phyloP scores from a whole-genome alignment of 108 stramenopile genomes.

The Cyclotella baltica region DNA sequence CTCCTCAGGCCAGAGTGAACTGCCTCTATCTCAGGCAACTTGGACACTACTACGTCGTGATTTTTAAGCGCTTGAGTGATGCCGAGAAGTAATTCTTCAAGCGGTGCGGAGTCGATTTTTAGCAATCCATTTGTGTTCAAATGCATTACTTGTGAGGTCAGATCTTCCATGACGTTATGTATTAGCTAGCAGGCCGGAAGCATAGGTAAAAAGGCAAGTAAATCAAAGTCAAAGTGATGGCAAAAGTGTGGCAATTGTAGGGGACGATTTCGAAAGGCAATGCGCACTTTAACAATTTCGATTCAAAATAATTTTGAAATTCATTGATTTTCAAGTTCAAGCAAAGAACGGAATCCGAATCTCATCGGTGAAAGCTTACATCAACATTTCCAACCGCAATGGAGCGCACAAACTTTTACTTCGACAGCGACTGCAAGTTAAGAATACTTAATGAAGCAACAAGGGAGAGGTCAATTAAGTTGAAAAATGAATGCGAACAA shows the following conservation, averaged over 20 bases:
- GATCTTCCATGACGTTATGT: background rate
- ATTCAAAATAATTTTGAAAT: no score
- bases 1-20: constrained; percentile 15
- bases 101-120: constrained; percentile 8
- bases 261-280: no score
- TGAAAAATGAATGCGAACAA: constrained; percentile 22
- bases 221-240: background rate
- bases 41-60: constrained; percentile 26
- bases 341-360: background rate
- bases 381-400: background rate
- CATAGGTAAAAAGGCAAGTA: background rate
- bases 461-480: constrained; percentile 11
- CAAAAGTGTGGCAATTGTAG: no score
- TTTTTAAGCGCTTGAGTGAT: constrained; percentile 13
- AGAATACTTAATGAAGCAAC: constrained; percentile 21
- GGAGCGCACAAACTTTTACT: constrained; percentile 10
- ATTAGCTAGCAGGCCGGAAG: background rate
- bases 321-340: no score
- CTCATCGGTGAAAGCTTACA: background rate
- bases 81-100: constrained; percentile 12
- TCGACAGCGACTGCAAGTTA: constrained; percentile 25
- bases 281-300: no score
- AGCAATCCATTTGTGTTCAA: constrained; percentile 20
- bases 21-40: constrained; percentile 18
- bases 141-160: background rate